Conservation (phyloP, 2,329 filamentous ascomycete genomes). For the Grosmannia huntii region DNA sequence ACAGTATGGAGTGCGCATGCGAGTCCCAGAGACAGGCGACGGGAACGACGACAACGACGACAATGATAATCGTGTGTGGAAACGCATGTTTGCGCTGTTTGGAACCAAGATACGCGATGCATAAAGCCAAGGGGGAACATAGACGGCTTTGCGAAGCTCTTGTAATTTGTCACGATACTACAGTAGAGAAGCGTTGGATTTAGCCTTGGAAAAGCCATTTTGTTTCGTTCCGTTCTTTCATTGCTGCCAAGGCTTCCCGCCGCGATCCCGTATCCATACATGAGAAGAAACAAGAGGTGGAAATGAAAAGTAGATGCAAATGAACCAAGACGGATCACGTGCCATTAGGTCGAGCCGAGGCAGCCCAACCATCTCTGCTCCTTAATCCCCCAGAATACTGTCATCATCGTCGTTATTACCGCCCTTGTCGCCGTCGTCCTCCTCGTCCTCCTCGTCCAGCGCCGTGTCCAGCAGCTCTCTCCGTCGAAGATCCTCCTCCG, state of each 20-base stretch:
- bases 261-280: neutral
- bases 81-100: slow-evolving; percentile 51
- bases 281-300: neutral
- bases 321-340: neutral
- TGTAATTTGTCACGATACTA: too few relatives aligned
- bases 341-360: neutral
- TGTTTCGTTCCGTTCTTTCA: neutral
- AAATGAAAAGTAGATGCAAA: neutral
- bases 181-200: too few relatives aligned
- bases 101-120: slow-evolving; percentile 40
- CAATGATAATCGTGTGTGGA: slow-evolving; percentile 34
- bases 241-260: neutral
- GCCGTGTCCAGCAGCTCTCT: slow-evolving; percentile 41
- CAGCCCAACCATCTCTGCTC: neutral
- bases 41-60: neutral
- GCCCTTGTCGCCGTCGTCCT: slow-evolving; percentile 17
- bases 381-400: slow-evolving; percentile 31
- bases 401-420: slow-evolving; percentile 30
- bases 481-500: slow-evolving; percentile 41
- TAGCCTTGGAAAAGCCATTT: too few relatives aligned
- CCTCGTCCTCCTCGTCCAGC: slow-evolving; percentile 25
- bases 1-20: slow-evolving; percentile 51
- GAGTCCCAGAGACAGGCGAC: slow-evolving; percentile 18
- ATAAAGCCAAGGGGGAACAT: too few relatives aligned
- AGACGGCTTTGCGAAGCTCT: too few relatives aligned